Evolutionary conservation across 1,139 yeast genomes (phyloP).

Genomic region (Zygoascus sp.): DNA sequence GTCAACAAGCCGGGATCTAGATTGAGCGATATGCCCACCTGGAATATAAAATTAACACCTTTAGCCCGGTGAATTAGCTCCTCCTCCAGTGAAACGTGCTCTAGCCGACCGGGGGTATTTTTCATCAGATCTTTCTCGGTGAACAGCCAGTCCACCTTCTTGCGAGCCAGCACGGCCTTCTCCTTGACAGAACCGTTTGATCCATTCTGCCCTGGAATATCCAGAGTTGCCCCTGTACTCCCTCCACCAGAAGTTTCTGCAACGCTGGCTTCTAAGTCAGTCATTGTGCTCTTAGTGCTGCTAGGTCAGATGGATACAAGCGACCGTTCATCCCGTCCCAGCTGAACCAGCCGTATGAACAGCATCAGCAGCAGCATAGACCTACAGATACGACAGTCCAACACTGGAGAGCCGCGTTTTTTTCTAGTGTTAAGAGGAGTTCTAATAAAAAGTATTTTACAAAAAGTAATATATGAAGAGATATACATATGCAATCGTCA

Average conservation of each 20-base stretch:
- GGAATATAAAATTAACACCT: constrained; percentile 45
- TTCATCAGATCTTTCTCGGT: constrained; percentile 13
- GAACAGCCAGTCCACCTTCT: constrained; percentile 16
- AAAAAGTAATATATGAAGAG: no score
- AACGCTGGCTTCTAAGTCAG: neutral
- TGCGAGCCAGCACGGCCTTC: constrained; percentile 3
- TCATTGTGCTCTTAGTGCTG: neutral
- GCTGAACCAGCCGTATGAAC: no score
- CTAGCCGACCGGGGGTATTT: constrained; percentile 37
- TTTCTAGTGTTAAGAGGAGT: no score
- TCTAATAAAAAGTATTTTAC: no score
- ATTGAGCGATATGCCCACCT: constrained; percentile 42
- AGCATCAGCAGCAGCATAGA: no score
- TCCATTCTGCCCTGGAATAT: neutral
- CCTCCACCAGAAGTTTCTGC: neutral
- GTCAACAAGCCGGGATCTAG: constrained; percentile 46
- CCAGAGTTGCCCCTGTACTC: neutral
- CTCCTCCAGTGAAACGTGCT: constrained; percentile 36
- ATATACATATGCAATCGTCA: no score
- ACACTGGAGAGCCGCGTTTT: no score
- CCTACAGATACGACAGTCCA: no score
- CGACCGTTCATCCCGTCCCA: no score
- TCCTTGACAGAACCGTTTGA: neutral
- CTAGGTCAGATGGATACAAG: no score
- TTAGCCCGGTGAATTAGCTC: constrained; percentile 44